These are phyloP conservation scores for Kuraishia molischiana DNA, from an alignment of 805 yeast species.

Conservation along the genomic window DNA sequence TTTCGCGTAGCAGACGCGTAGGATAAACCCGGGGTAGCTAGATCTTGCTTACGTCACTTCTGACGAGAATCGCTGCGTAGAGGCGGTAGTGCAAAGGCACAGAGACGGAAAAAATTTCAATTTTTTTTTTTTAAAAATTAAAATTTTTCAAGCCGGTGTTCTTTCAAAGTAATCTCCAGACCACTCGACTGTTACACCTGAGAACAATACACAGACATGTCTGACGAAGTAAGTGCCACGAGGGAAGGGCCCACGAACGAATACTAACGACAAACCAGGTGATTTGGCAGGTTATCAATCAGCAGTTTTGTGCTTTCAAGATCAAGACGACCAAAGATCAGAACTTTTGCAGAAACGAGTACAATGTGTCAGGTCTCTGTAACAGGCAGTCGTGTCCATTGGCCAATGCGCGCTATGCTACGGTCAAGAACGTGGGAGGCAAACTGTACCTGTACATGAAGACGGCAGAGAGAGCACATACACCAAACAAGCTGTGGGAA, in stretches of 20 bases:
- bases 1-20: no score
- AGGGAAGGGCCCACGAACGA: slow-evolving; percentile 15
- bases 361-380: slow-evolving; percentile 92
- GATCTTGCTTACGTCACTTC: no score
- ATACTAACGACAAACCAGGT: slow-evolving; percentile 31
- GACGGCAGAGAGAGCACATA: slow-evolving; percentile 95
- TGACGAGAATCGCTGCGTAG: no score
- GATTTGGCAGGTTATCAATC: slow-evolving; percentile 95
- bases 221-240: slow-evolving; percentile 17
- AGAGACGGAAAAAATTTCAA: no score
- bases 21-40: no score
- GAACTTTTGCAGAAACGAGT: slow-evolving; percentile 91
- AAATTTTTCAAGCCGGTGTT: no score
- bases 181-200: no score
- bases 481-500: slow-evolving; percentile 93
- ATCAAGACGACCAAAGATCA: slow-evolving; percentile 83
- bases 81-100: no score
- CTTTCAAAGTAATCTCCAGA: no score
- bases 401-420: slow-evolving; percentile 89
- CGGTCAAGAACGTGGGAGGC: slow-evolving; percentile 75
- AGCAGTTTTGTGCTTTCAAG: slow-evolving; percentile 92
- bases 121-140: no score
- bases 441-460: slow-evolving; percentile 83
- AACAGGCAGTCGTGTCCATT: slow-evolving; percentile 91
- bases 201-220: slow-evolving; percentile 9